A percentile compares a stretch with the other conserved stretches of the same genome.
phyloP scores from a whole-genome alignment of 306 rosid genomes.

The Vachellia collinsii region DNA sequence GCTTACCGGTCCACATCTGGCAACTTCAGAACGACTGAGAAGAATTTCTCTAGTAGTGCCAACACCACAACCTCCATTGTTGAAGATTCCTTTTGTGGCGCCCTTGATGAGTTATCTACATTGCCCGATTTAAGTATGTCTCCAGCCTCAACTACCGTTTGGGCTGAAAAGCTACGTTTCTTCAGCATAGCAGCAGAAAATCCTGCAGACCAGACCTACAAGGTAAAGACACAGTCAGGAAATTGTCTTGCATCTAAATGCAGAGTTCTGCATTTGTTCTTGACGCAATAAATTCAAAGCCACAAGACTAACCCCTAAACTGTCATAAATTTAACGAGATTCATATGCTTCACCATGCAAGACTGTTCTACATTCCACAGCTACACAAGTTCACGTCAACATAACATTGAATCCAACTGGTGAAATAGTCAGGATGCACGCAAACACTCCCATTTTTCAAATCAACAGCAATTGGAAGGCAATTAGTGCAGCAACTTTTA shows the following conservation, averaged over 20 bases:
- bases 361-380: neutral
- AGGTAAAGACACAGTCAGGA: neutral
- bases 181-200: constrained; percentile 78
- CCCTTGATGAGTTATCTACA: constrained; percentile 41
- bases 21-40: constrained; percentile 58
- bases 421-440: neutral
- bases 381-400: constrained; percentile 3
- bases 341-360: neutral
- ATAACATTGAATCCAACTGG: neutral
- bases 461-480: constrained; percentile 7
- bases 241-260: neutral
- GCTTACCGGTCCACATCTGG: constrained; percentile 71
- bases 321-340: neutral
- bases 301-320: neutral
- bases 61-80: constrained; percentile 56
- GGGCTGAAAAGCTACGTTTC: constrained; percentile 59
- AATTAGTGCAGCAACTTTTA: neutral
- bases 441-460: neutral
- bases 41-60: constrained; percentile 60
- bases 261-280: constrained; percentile 1
- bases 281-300: neutral
- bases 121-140: constrained; percentile 37
- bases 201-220: constrained; percentile 96
- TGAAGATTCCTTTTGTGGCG: constrained; percentile 52
- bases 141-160: constrained; percentile 30